Evolutionary conservation across 257 asterid species (phyloP).

Genomic region (Asclepias syriaca): DNA sequence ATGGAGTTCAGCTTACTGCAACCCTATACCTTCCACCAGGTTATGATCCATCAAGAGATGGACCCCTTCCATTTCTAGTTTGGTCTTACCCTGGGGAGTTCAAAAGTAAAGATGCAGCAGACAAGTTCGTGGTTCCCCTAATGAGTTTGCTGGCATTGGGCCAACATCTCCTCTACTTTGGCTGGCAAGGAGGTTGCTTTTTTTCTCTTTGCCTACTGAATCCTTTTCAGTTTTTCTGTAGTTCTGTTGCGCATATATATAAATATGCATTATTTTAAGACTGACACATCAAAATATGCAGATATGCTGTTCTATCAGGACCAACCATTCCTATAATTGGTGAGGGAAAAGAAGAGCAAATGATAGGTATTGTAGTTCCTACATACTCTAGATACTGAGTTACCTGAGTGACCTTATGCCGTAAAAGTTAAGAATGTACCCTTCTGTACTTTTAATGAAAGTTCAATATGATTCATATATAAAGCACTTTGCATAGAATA

Average conservation of each 20-base stretch:
- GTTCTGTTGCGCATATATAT: neutral
- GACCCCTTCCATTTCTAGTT: constrained; percentile 96
- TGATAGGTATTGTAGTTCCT: constrained; percentile 56
- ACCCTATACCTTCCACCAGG: constrained; percentile 89
- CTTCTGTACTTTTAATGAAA: neutral
- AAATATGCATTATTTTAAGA: constrained; percentile 2
- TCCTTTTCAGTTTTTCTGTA: constrained; percentile 14
- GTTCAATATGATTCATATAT: neutral
- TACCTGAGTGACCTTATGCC: neutral
- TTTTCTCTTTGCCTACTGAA: constrained; percentile 21
- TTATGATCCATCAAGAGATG: constrained; percentile 84
- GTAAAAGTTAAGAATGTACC: neutral
- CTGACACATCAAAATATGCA: constrained; percentile 28
- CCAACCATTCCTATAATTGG: constrained; percentile 98
- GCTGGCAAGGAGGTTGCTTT: constrained; percentile 76
- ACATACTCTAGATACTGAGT: neutral
- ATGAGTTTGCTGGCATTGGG: constrained; percentile 95
- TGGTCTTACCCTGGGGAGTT: constrained; percentile 99
- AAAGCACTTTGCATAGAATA: no score
- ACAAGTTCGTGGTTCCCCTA: constrained; percentile 99
- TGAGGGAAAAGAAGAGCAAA: constrained; percentile 98
- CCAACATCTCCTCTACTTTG: constrained; percentile 93
- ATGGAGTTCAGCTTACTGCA: constrained; percentile 97
- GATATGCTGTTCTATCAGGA: constrained; percentile 89
- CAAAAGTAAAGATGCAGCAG: constrained; percentile 97